Base-by-base conservation (phyloP, 2,329 filamentous ascomycete species). In the Penicillium verrucosum region DNA sequence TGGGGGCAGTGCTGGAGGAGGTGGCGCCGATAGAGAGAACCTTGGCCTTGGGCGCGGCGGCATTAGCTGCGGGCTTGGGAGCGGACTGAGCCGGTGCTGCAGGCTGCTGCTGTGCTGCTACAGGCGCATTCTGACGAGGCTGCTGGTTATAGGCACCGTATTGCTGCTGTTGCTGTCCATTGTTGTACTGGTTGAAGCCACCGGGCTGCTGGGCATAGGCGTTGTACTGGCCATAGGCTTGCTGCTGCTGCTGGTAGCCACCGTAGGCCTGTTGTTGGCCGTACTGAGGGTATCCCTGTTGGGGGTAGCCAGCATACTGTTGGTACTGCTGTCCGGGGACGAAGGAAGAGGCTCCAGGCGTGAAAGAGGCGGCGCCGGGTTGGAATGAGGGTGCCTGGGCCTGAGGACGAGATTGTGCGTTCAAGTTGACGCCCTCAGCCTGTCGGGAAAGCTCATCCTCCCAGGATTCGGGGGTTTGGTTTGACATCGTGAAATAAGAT, bases 401-500 rank as follows among this genome's bases (percentile, higher is more conserved):
- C 58, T 74, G 67, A 75, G 78, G 75, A 76, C 81, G 64, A 61
- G 60, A 68, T 62, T 78, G 76, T 57, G 76, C 78, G 66, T 88
- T 89, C 70, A 92, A 73, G 74, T 91, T 90, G 75, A 92, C 82
- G 73, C 89, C 87, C 74, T 88, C 85, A 37, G 89, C 79, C 80
- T 92, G 89, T 68, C 86, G 86, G 60, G 89, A 85, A 75, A 96
- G 85, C 70, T 92, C 90, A 70, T 96, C 91, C 79, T 97, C 92
- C 90, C 94, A 97, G 61, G 92, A 96, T 76, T 96, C 92, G 70
- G 91, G 89, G 34, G 72, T 73, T 53, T 74, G 72, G 75, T 92
- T 87, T 68, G 92, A 89, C 92, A 96, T 96, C 70, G 54, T 82
- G 71, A 55, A 18, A 60, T n/a, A 46, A 48, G 38, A 51, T 60